These are phyloP conservation scores for Tolypocladium ovalisporum DNA, from an alignment of 2,329 filamentous ascomycete genomes.

Conservation along the genomic window DNA sequence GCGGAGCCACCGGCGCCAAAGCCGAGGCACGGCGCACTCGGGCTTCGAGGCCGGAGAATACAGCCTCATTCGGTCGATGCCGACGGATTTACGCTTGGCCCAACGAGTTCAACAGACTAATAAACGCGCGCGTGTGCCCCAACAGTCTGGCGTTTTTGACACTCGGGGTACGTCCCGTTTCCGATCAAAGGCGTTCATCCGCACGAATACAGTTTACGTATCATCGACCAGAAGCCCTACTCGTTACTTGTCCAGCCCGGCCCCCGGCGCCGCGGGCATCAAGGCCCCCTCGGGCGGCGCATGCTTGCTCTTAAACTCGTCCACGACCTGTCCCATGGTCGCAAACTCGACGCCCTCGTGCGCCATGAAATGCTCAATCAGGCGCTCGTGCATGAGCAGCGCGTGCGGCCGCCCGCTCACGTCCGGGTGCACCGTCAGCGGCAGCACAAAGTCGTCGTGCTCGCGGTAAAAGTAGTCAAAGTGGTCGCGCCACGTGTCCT, in stretches of 20 bases:
- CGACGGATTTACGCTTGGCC: neutral
- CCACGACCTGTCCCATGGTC: slow-evolving; percentile 60
- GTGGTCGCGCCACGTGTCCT: slow-evolving; percentile 55
- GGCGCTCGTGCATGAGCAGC: slow-evolving; percentile 56
- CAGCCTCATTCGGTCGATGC: neutral
- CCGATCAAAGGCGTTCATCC: too few species aligned
- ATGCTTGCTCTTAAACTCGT: slow-evolving; percentile 62
- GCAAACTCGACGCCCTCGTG: slow-evolving; percentile 53
- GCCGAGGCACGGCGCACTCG: neutral
- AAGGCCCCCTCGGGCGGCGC: slow-evolving; percentile 44
- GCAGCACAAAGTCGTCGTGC: slow-evolving; percentile 67
- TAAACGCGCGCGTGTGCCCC: neutral
- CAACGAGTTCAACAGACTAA: neutral
- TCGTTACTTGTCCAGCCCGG: neutral
- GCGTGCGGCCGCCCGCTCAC: slow-evolving; percentile 62
- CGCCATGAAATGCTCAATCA: slow-evolving; percentile 57
- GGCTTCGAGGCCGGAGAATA: neutral
- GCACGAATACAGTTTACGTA: too few species aligned
- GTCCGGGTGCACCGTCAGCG: slow-evolving; percentile 68
- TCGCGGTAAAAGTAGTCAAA: slow-evolving; percentile 68
- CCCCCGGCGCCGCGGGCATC: slow-evolving; percentile 36
- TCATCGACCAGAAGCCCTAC: neutral
- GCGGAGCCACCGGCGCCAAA: neutral
- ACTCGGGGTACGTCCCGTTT: too few species aligned
- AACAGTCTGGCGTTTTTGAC: neutral